Percentiles rank a stretch among this genome's conserved stretches.
Evolutionary conservation across 2,329 filamentous ascomycete genomes (phyloP).

Genomic region (Remersonia thermophila): DNA sequence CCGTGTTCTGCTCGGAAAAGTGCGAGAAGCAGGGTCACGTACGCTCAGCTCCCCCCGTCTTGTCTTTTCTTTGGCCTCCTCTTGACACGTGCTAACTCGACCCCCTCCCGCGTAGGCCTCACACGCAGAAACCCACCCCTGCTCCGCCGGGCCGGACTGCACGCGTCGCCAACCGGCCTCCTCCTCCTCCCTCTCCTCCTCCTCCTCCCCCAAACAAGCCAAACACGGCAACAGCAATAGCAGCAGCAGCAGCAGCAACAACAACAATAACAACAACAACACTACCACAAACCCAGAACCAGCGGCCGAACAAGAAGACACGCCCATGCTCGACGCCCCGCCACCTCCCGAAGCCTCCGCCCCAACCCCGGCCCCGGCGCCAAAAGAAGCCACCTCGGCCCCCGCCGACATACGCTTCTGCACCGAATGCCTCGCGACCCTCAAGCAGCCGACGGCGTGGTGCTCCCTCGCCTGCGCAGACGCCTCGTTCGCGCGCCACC

Average conservation of each 20-base stretch:
- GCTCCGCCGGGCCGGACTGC: constrained; percentile 17
- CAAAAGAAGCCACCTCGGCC: constrained; percentile 2
- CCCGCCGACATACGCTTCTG: constrained; percentile 19
- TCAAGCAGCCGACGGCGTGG: constrained; percentile 20
- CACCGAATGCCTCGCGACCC: constrained; percentile 21
- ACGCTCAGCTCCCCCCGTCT: constrained; percentile 1
- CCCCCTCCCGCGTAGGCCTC: constrained; percentile 10
- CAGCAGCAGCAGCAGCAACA: not conserved
- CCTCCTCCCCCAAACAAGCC: too few species aligned
- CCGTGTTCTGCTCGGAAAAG: constrained; percentile 20
- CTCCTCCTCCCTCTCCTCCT: too few species aligned
- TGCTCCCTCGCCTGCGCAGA: constrained; percentile 22
- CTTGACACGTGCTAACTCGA: constrained; percentile 1
- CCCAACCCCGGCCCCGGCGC: constrained; percentile 6
- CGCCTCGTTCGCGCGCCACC: constrained; percentile 22
- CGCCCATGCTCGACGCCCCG: constrained; percentile 4
- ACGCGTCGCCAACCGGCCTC: constrained; percentile 12
- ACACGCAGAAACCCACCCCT: constrained; percentile 18
- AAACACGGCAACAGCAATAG: not conserved
- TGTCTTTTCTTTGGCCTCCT: not conserved
- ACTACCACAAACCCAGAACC: not conserved
- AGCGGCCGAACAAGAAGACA: constrained; percentile 3
- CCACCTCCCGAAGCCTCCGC: not conserved
- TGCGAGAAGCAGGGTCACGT: constrained; percentile 17
- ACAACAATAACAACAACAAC: not conserved